These are phyloP conservation scores for Clonostachys rosea DNA, from an alignment of 2,329 filamentous ascomycete genomes.

Conservation along the genomic window DNA sequence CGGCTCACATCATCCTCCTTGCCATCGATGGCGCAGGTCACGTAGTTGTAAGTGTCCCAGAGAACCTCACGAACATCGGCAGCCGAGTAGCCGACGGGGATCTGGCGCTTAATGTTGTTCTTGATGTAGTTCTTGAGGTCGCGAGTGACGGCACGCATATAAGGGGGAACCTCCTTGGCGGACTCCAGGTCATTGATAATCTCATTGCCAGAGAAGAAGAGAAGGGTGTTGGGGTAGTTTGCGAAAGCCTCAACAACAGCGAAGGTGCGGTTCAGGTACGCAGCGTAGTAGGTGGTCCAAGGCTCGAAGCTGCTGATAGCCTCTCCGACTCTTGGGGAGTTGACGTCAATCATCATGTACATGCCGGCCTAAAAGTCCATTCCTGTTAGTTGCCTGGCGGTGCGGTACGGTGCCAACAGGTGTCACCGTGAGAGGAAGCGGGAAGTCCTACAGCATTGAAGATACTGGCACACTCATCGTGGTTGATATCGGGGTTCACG, in stretches of 20 bases:
- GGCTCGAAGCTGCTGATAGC: conserved; percentile 49
- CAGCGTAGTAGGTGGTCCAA: conserved; percentile 53
- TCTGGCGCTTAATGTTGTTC: conserved; percentile 60
- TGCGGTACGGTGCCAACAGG: too few species aligned
- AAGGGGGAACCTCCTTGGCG: conserved; percentile 60
- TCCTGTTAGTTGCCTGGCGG: background rate
- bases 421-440: background rate
- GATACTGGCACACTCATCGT: conserved; percentile 62
- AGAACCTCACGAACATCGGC: conserved; percentile 73
- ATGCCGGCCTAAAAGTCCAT: conserved; percentile 46
- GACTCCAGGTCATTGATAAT: conserved; percentile 65
- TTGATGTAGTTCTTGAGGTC: conserved; percentile 80
- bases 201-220: conserved; percentile 77
- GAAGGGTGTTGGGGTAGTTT: conserved; percentile 62
- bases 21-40: conserved; percentile 59
- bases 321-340: conserved; percentile 57
- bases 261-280: conserved; percentile 63
- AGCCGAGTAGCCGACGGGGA: conserved; percentile 77
- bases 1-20: conserved; percentile 56
- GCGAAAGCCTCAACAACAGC: conserved; percentile 64
- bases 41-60: conserved; percentile 71
- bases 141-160: conserved; percentile 69
- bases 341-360: conserved; percentile 66
- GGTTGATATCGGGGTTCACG: conserved; percentile 60
- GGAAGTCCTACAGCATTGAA: conserved; percentile 50